Percentiles rank a stretch among this genome's conserved stretches.
Conservation (phyloP, 768 basidiomycete genomes). For the Termitomyces sp. region DNA sequence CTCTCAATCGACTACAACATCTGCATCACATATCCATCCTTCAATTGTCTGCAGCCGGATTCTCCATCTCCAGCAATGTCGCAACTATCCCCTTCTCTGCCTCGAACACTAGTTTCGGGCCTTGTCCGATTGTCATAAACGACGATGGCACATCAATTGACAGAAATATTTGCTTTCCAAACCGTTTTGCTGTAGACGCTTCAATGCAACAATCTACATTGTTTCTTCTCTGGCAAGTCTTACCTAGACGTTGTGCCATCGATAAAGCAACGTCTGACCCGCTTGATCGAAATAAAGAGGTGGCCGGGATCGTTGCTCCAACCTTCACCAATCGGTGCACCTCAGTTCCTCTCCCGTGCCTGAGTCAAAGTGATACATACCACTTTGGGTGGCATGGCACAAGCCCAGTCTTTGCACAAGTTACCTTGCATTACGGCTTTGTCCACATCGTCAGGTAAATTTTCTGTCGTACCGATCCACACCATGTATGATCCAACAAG, state of each 20-base stretch:
- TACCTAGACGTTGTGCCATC: constrained; percentile 82
- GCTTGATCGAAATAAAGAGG: constrained; percentile 58
- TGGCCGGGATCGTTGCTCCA: constrained; percentile 40
- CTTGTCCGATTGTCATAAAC: constrained; percentile 41
- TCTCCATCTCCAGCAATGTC: constrained; percentile 30
- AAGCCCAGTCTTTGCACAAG: constrained; percentile 75
- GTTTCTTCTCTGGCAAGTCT: constrained; percentile 16
- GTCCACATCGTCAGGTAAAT: constrained; percentile 34
- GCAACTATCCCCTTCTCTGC: constrained; percentile 59
- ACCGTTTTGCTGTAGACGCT: constrained; percentile 48
- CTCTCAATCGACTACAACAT: constrained; percentile 2
- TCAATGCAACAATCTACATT: constrained; percentile 11
- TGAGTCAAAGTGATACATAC: constrained; percentile 22
- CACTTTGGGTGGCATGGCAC: constrained; percentile 61
- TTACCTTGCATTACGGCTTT: constrained; percentile 49
- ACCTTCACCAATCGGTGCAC: constrained; percentile 16
- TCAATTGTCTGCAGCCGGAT: neutral
- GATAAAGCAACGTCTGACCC: constrained; percentile 58
- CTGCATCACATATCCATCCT: neutral
- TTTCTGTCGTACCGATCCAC: constrained; percentile 67
- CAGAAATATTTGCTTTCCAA: constrained; percentile 66
- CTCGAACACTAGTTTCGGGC: constrained; percentile 41
- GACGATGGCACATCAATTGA: constrained; percentile 51
- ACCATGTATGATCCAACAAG: constrained; percentile 77
- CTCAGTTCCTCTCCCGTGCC: constrained; percentile 8